phyloP scores from a whole-genome alignment of 2,329 filamentous ascomycete species.

The Ceratocystis ficicola region DNA sequence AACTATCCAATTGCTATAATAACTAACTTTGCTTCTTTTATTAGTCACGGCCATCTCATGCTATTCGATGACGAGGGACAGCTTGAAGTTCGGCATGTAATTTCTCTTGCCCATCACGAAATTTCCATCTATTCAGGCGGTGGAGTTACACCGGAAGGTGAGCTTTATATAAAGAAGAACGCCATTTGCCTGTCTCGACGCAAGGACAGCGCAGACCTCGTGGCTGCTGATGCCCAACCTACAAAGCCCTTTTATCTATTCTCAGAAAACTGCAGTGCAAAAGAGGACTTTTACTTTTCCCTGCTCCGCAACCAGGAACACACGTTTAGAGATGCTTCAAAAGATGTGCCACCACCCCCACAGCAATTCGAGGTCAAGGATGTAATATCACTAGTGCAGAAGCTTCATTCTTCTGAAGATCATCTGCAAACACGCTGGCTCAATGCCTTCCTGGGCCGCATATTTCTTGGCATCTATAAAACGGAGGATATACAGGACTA shows the following conservation, averaged over 20 bases:
- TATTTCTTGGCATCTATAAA: constrained; percentile 80
- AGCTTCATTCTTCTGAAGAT: constrained; percentile 81
- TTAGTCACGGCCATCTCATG: constrained; percentile 86
- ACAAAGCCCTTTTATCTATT: constrained; percentile 88
- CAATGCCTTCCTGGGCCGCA: constrained; percentile 75
- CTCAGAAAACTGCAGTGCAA: constrained; percentile 87
- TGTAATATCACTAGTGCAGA: constrained; percentile 80
- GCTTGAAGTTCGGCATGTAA: constrained; percentile 89
- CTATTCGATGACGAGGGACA: constrained; percentile 93
- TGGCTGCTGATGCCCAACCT: constrained; percentile 42
- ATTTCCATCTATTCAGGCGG: constrained; percentile 76
- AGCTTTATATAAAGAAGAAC: constrained; percentile 91
- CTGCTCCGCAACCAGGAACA: constrained; percentile 74
- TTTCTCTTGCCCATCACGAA: constrained; percentile 78
- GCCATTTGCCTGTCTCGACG: constrained; percentile 69
- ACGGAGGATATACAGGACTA: constrained; percentile 69
- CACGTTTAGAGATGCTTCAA: constrained; percentile 33
- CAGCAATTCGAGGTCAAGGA: constrained; percentile 71
- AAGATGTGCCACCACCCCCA: constrained; percentile 43
- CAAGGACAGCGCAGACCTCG: constrained; percentile 39
- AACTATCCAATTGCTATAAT: background rate
- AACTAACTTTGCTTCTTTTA: constrained; percentile 16
- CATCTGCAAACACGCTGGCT: constrained; percentile 85
- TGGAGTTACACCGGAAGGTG: constrained; percentile 69
- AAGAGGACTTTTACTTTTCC: constrained; percentile 97